phyloP scores from a whole-genome alignment of 306 rosid species.

The Fragaria nilgerrensis region DNA sequence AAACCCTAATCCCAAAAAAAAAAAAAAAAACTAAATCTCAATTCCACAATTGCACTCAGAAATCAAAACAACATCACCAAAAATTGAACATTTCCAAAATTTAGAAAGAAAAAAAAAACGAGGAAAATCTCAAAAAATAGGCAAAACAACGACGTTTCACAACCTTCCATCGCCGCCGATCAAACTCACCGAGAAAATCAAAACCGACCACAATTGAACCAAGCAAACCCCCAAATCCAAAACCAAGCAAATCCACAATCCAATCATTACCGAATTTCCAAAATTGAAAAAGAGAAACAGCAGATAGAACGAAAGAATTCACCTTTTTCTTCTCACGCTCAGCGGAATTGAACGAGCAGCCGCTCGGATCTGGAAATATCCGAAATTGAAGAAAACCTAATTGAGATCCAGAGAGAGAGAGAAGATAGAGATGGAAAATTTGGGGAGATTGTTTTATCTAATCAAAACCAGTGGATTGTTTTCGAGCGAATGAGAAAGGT shows the following conservation, averaged over 20 bases:
- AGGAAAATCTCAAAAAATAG: background rate
- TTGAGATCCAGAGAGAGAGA: background rate
- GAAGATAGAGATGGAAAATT: background rate
- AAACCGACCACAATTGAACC: background rate
- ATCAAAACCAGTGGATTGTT: background rate
- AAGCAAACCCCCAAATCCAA: too few relatives aligned
- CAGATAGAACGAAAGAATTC: constrained; percentile 3
- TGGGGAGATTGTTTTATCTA: background rate
- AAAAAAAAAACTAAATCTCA: background rate
- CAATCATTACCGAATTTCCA: background rate
- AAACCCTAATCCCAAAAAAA: background rate
- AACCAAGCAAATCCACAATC: background rate
- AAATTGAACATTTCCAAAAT: background rate
- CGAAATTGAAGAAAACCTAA: background rate
- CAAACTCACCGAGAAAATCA: background rate
- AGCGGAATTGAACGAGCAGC: background rate
- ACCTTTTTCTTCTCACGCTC: constrained; percentile 6
- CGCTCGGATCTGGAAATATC: constrained; percentile 12
- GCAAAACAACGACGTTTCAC: background rate
- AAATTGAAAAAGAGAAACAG: background rate
- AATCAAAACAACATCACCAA: background rate
- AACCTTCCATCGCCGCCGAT: background rate
- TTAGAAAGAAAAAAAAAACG: too few relatives aligned
- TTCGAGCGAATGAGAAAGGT: background rate
- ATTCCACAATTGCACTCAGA: background rate